Percentiles rank a stretch among this genome's conserved stretches.
phyloP scores from a whole-genome alignment of 2,329 filamentous ascomycete genomes.

The Aspergillus unguis region DNA sequence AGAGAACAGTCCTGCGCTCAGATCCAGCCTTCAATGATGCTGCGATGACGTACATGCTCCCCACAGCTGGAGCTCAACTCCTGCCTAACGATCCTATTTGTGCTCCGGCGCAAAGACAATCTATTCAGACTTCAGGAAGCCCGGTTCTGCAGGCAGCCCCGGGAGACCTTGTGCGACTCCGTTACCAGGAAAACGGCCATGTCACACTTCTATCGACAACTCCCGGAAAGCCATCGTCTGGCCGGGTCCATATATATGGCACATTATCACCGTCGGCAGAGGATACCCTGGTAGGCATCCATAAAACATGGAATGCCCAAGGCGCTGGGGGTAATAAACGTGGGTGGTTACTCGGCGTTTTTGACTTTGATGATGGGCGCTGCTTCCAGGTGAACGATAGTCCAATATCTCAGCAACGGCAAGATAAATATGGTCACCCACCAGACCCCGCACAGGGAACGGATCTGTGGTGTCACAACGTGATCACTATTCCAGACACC shows the following conservation, averaged over 20 bases:
- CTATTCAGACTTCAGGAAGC: background rate
- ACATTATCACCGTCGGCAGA: background rate
- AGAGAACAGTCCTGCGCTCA: background rate
- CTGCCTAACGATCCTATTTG: background rate
- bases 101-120: background rate
- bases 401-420: background rate
- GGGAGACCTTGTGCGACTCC: background rate
- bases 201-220: background rate
- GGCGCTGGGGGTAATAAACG: background rate
- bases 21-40: background rate
- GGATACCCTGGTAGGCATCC: background rate
- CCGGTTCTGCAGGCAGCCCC: background rate
- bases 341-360: background rate
- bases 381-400: constrained; percentile 1
- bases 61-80: background rate
- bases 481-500: background rate
- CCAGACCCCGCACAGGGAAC: background rate
- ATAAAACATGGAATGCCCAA: background rate
- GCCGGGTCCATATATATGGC: constrained; percentile 1
- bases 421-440: background rate
- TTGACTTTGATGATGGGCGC: constrained; percentile 2
- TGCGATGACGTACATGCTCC: constrained; percentile 1
- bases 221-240: background rate
- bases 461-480: background rate
- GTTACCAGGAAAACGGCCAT: constrained; percentile 1